Evolutionary conservation across 2,329 filamentous ascomycete genomes (phyloP).

Genomic region (Ophiostoma ips): DNA sequence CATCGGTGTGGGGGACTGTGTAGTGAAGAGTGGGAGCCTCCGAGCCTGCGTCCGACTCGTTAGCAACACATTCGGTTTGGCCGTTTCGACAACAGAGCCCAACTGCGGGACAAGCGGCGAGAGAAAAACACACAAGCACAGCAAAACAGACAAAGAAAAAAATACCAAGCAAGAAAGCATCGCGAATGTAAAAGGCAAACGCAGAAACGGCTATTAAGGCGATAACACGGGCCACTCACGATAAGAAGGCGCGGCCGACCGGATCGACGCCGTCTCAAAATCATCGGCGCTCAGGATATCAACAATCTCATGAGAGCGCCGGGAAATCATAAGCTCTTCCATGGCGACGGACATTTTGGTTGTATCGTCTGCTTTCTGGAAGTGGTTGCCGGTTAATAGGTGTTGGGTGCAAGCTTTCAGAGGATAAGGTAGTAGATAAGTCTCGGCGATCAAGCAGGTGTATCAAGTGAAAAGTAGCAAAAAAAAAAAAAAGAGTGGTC

Average conservation of each 20-base stretch:
- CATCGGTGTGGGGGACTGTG: constrained; percentile 27
- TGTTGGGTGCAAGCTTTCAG: background rate
- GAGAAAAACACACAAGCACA: background rate
- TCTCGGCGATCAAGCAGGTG: background rate
- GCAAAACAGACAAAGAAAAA: background rate
- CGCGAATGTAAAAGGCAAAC: background rate
- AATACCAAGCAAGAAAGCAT: background rate
- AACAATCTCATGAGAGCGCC: constrained; percentile 9
- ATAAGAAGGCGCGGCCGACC: constrained; percentile 55
- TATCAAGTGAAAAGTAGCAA: too few species aligned
- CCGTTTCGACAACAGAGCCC: background rate
- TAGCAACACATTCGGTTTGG: too few species aligned
- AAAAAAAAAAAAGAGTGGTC: background rate
- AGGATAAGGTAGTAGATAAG: background rate
- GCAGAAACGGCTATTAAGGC: background rate
- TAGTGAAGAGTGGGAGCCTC: constrained; percentile 53
- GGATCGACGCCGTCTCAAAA: constrained; percentile 53
- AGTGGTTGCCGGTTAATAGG: background rate
- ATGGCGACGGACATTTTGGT: background rate
- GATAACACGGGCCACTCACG: constrained; percentile 27
- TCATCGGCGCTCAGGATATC: constrained; percentile 32
- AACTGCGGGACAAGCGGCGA: too few species aligned
- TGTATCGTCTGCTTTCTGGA: background rate
- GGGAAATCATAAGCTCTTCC: constrained; percentile 7
- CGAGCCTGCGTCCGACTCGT: constrained; percentile 31